Base-by-base conservation (phyloP, 1,284 basidiomycete genomes). In the Ganoderma lingzhi region DNA sequence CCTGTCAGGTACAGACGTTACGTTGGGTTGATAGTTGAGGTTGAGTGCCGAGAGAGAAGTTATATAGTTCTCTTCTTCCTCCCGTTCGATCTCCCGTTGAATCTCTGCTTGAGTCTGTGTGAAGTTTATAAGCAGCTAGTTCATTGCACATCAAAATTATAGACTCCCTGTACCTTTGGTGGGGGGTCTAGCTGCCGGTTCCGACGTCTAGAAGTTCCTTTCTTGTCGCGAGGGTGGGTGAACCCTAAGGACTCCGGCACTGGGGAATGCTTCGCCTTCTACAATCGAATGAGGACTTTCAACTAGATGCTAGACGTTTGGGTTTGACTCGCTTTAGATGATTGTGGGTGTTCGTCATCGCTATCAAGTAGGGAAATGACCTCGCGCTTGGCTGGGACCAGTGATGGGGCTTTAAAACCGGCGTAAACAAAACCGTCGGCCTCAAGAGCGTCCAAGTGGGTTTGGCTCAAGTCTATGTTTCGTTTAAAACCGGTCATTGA, bases 401-500 rank as follows among this genome's bases (percentile, higher is more conserved):
- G 23, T 28, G 56, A 28, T 6, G 58, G 37, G 28, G 68, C 67
- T 9, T 65, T 69, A 61, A 59, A 73, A 5, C 72, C 72, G 2
- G 51, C 37, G 37, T 61, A 73, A 1, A 68, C 67, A 1, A 71
- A 2, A 4, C 72, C 72, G 8, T 70, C 68, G 0, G 35, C 30
- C 6, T 73, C 63, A 10, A 61, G 28, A 8, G 23, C 12, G 6
- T 8, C 39, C 37, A 8, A 9, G 12, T 61, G 59, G 3, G 19
- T 2, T 23, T 28, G 6, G 14, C 59, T 61, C 37, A 28, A 14
- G 39, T 14, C 5, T 8, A 42, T 15, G 39, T 61, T 41, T 19
- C 59, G 39, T 28, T 42, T 39, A 23, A 15, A 61, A 41, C 59
- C 59, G 9, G 9, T 23, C 6, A 15, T 17, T 30, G 19, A 23